Conservation (phyloP, 2,329 filamentous ascomycete genomes). For the Trichoderma cornu-damae region DNA sequence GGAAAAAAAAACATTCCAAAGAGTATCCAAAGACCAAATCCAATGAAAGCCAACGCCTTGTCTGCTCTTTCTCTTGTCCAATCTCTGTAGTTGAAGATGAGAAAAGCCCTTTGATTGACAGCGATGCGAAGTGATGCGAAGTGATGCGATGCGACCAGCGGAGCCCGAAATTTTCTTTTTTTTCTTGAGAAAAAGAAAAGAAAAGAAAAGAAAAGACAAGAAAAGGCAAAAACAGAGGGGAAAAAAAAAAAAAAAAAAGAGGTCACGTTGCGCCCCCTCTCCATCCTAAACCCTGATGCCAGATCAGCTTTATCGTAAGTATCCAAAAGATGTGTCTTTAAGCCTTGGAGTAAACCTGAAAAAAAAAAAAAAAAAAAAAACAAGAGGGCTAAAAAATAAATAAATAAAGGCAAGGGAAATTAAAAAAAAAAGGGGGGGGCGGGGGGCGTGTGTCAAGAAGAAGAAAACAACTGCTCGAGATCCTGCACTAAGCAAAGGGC, state of each 20-base stretch:
- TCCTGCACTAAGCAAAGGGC: neutral
- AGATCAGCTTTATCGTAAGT: constrained; percentile 11
- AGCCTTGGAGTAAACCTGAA: neutral
- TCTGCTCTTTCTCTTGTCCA: constrained; percentile 5
- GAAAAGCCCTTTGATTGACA: neutral
- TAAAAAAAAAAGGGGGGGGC: no score
- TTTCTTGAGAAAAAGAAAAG: no score
- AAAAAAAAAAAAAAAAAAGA: neutral
- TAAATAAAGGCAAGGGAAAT: neutral
- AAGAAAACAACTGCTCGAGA: no score
- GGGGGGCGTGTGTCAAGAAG: no score
- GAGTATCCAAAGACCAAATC: neutral
- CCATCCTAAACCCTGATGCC: neutral
- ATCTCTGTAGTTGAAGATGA: neutral
- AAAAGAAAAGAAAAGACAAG: neutral
- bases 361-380: neutral
- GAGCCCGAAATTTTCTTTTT: constrained; percentile 8
- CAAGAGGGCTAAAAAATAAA: neutral
- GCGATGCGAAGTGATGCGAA: neutral
- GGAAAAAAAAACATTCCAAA: neutral
- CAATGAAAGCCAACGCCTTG: constrained; percentile 13
- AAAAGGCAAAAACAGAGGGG: neutral
- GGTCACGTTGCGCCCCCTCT: neutral
- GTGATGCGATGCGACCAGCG: neutral
- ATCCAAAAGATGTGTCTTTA: constrained; percentile 6